phyloP scores from a whole-genome alignment of 129 eudicot genomes.

The Cynara cardunculus region DNA sequence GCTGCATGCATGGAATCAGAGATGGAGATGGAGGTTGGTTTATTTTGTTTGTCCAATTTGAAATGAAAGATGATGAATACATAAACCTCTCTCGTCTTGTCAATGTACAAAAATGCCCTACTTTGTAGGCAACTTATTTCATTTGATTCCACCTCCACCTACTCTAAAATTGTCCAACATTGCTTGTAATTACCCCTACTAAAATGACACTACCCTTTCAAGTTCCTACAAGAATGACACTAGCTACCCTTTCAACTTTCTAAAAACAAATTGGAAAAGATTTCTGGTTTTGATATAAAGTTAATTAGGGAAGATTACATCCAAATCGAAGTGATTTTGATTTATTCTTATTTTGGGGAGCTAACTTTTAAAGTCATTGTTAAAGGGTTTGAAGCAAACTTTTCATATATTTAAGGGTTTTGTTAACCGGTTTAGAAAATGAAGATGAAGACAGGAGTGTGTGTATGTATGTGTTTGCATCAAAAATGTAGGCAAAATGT shows the following conservation, averaged over 20 bases:
- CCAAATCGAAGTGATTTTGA: too few relatives aligned
- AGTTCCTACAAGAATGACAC: background rate
- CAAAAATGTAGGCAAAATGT: too few relatives aligned
- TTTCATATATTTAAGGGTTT: too few relatives aligned
- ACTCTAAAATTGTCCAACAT: constrained; percentile 1
- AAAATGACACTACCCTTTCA: background rate
- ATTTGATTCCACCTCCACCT: constrained; percentile 28
- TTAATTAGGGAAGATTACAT: background rate
- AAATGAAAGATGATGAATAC: constrained; percentile 20
- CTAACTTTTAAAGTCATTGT: too few relatives aligned
- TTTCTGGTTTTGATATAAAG: background rate
- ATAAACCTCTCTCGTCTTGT: background rate
- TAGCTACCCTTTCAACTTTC: background rate
- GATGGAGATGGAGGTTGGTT: constrained; percentile 21
- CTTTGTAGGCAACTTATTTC: constrained; percentile 27
- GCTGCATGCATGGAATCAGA: background rate
- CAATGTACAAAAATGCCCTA: constrained; percentile 28
- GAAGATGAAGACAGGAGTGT: too few relatives aligned
- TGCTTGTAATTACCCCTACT: background rate
- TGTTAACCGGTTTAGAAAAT: too few relatives aligned
- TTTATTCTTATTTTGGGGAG: too few relatives aligned
- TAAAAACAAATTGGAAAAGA: background rate
- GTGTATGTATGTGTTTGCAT: too few relatives aligned
- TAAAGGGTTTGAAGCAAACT: too few relatives aligned
- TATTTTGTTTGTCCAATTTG: constrained; percentile 30